Evolutionary conservation across 306 rosid genomes (phyloP), one percentile per base, ranked within the genome.

Genomic region (Acacia acuminata): DNA sequence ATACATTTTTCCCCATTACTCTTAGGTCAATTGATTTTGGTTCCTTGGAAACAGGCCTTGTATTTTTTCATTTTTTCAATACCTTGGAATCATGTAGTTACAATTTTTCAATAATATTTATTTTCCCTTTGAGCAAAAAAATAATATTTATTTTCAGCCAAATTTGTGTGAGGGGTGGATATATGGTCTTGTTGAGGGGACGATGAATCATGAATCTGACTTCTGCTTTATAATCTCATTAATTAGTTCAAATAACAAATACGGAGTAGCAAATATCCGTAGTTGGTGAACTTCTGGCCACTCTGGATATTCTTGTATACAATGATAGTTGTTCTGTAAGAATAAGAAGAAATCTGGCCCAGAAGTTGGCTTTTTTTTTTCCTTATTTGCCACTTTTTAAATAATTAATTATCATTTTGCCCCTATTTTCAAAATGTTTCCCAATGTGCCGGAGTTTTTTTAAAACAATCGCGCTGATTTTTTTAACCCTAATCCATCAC

Each of bases 21-120:
- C 36, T 50, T 50, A 20, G 77, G 32, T 50, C 70, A 80, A 80
- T 82, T 58, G 55, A 61, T 76, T 87, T 75, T 83, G 58, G 32
- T n/a, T 51, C 63, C 24, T 63, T 78, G 45, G 73, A 68, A 12
- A 1, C 11, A 60, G 38, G 69, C 68, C 24, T 17, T 30, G 19
- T 15, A 2, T 48, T 48, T 15, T 15, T 8, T 27, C 27, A 9
- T 8, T 45, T 15, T 71, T 25, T 30, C 2, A 38, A 67, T 17
- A 38, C 27, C 45, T 36, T 19, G 24, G 72, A 36, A 67, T 17
- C 47, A 8, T 20, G 3, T 19, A 0, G 16, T 27, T 48, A 7
- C 17, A 19, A 3, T 2, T 66, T 66, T 7, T 34, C 20, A 32
- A 15, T 2, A 34, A 36, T 19, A 10, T 58, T 12, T 58, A 58